These are phyloP conservation scores for Aspergillus saccharolyticus DNA, from an alignment of 495 filamentous ascomycete species.

Conservation along the genomic window DNA sequence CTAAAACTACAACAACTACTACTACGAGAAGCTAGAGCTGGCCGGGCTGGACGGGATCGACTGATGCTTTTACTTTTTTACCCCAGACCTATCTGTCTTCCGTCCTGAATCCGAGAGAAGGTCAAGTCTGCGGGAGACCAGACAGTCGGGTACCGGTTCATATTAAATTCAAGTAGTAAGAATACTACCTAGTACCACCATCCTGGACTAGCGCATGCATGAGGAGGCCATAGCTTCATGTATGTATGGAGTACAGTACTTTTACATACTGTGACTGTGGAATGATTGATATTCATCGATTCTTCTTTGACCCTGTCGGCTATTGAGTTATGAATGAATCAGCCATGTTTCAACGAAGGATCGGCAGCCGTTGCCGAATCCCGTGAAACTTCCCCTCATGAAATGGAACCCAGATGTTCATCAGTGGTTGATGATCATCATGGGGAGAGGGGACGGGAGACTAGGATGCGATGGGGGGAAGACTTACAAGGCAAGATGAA, in stretches of 20 bases:
- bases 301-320: not conserved
- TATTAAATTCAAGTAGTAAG: not conserved
- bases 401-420: not conserved
- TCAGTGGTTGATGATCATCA: not conserved
- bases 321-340: not conserved
- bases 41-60: not conserved
- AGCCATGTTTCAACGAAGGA: not conserved
- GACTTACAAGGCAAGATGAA: too few relatives aligned
- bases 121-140: not conserved
- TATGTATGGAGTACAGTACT: not conserved
- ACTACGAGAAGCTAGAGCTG: too few relatives aligned
- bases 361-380: conserved; percentile 4
- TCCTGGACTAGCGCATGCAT: not conserved
- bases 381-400: not conserved
- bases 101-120: not conserved
- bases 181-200: not conserved
- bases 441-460: too few relatives aligned
- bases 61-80: too few relatives aligned
- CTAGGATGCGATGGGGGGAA: too few relatives aligned
- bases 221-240: not conserved
- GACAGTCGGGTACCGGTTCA: not conserved
- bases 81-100: too few relatives aligned
- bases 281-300: too few relatives aligned
- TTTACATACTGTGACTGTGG: too few relatives aligned
- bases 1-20: too few relatives aligned